These are phyloP conservation scores for Parasarocladium wereldwijsianum DNA, from an alignment of 2,329 filamentous ascomycete species.

Conservation along the genomic window DNA sequence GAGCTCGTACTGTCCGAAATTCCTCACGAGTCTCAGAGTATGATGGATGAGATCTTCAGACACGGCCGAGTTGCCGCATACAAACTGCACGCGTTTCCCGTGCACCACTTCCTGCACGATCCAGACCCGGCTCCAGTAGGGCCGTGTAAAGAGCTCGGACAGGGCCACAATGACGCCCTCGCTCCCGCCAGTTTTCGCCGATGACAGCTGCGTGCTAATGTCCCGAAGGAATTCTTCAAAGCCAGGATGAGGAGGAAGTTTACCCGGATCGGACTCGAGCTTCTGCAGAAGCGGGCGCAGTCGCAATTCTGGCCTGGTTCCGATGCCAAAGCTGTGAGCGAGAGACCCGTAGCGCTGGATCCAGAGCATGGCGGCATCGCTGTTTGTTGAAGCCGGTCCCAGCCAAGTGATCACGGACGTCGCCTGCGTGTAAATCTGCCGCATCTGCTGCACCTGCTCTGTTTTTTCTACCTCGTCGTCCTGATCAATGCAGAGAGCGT, in stretches of 20 bases:
- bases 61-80: too few relatives aligned
- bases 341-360: not conserved
- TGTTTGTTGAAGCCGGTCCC: not conserved
- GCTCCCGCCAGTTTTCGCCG: too few relatives aligned
- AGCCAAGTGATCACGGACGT: constrained; percentile 5
- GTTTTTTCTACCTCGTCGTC: constrained; percentile 5
- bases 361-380: not conserved
- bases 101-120: constrained; percentile 1
- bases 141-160: not conserved
- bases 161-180: not conserved
- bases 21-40: too few relatives aligned
- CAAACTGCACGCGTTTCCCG: too few relatives aligned
- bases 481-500: constrained; percentile 6
- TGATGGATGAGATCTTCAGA: too few relatives aligned
- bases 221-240: too few relatives aligned
- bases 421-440: constrained; percentile 4
- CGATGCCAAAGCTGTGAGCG: not conserved
- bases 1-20: too few relatives aligned
- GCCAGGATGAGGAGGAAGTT: too few relatives aligned
- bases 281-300: constrained; percentile 1
- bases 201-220: too few relatives aligned
- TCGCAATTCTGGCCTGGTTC: not conserved
- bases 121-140: not conserved
- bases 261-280: not conserved
- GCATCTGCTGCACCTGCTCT: constrained; percentile 5